Evolutionary conservation across 2,329 filamentous ascomycete species (phyloP).

Genomic region (Alternaria arbusti): DNA sequence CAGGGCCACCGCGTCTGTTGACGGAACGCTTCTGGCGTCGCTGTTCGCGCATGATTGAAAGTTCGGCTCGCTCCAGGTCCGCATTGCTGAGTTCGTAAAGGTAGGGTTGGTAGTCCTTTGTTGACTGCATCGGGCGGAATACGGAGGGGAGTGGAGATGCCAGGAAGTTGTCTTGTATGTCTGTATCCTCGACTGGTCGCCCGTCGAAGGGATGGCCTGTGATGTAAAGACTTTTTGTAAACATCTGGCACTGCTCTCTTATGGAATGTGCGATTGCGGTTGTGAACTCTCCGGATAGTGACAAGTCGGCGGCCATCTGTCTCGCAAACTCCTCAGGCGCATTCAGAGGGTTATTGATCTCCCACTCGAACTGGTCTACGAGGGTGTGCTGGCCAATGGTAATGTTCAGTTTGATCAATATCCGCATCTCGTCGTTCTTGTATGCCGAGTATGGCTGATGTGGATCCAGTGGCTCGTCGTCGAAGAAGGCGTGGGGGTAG

Average conservation of each 20-base stretch:
- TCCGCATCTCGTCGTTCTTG: constrained; percentile 99
- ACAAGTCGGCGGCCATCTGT: constrained; percentile 87
- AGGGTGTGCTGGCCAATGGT: constrained; percentile 94
- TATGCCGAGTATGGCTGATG: constrained; percentile 90
- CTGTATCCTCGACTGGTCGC: constrained; percentile 87
- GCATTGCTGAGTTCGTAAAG: constrained; percentile 92
- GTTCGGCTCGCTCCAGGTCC: constrained; percentile 87
- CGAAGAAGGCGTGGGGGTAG: constrained; percentile 87
- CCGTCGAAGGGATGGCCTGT: constrained; percentile 95
- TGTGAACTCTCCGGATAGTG: constrained; percentile 91
- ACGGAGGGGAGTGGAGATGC: constrained; percentile 81
- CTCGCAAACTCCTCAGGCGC: constrained; percentile 93
- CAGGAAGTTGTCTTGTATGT: constrained; percentile 84
- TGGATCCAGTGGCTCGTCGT: constrained; percentile 88
- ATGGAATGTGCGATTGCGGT: constrained; percentile 98
- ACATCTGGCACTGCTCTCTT: constrained; percentile 92
- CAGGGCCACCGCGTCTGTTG: constrained; percentile 89
- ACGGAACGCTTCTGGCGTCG: constrained; percentile 93
- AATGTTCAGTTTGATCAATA: constrained; percentile 94
- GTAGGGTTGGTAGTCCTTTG: constrained; percentile 92
- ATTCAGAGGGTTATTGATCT: constrained; percentile 93
- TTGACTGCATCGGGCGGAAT: constrained; percentile 88
- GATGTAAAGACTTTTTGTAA: constrained; percentile 91
- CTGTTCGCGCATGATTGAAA: constrained; percentile 92
- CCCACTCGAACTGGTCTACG: constrained; percentile 98